A percentile compares a stretch with the other conserved stretches of the same genome.
These are phyloP conservation scores for Dioscorea dumetorum DNA, from an alignment of 106 monocot species.

Conservation along the genomic window DNA sequence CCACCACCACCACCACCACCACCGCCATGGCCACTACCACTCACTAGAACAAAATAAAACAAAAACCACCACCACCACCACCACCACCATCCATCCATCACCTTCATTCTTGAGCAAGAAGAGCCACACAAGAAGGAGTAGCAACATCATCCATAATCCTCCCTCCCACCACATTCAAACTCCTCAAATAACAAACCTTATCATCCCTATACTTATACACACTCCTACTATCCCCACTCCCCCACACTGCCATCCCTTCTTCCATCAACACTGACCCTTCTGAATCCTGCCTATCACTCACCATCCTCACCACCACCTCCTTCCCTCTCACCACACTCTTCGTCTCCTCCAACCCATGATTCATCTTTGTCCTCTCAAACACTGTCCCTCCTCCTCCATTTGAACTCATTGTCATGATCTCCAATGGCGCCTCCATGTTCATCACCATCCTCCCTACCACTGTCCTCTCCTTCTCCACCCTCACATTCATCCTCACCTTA, in stretches of 20 bases:
- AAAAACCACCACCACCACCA: no score
- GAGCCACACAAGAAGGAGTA: slow-evolving; percentile 5
- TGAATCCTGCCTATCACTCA: slow-evolving; percentile 11
- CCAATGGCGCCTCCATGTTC: slow-evolving; percentile 19
- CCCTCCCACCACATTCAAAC: slow-evolving; percentile 12
- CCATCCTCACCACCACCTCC: slow-evolving; percentile 13
- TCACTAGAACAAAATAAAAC: no score
- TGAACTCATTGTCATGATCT: slow-evolving; percentile 15
- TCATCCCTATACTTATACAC: slow-evolving; percentile 13
- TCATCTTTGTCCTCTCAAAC: slow-evolving; percentile 22
- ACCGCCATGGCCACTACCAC: no score
- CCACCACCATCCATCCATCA: no score
- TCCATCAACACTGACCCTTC: slow-evolving; percentile 14
- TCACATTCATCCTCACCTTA: slow-evolving; percentile 10
- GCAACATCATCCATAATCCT: slow-evolving; percentile 13
- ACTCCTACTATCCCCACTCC: slow-evolving; percentile 12
- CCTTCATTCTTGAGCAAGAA: no score
- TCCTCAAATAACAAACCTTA: slow-evolving; percentile 11
- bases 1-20: no score
- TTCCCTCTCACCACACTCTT: slow-evolving; percentile 2
- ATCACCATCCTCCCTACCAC: slow-evolving; percentile 13
- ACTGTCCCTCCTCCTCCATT: slow-evolving; percentile 15
- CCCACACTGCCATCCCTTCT: slow-evolving; percentile 6
- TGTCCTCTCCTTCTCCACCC: slow-evolving; percentile 7
- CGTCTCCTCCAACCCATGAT: slow-evolving; percentile 25